phyloP scores from a whole-genome alignment of 2,329 filamentous ascomycete genomes.

The Alternaria alternata region DNA sequence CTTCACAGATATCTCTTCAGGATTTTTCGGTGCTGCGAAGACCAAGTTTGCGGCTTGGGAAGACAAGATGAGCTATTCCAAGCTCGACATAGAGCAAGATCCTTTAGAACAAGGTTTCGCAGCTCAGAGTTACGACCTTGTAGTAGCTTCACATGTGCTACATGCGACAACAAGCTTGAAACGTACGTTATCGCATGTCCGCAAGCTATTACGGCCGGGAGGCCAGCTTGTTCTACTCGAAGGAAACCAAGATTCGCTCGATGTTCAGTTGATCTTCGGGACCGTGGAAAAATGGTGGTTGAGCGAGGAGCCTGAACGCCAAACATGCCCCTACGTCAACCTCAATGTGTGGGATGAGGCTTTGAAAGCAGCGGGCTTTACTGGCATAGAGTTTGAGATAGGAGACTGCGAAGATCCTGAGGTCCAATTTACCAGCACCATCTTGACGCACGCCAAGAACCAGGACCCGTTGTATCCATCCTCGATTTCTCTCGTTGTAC shows the following conservation, averaged over 20 bases:
- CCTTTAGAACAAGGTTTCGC: not conserved
- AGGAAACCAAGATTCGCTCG: not conserved
- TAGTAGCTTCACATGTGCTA: slow-evolving; percentile 4
- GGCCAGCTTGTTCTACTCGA: slow-evolving; percentile 1
- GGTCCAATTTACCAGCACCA: slow-evolving; percentile 2
- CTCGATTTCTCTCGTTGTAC: not conserved
- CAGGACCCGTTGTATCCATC: not conserved
- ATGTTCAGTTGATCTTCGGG: slow-evolving; percentile 2
- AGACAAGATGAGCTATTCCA: not conserved
- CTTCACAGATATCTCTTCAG: slow-evolving; percentile 3
- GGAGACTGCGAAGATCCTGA: slow-evolving; percentile 2
- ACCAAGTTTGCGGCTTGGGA: not conserved
- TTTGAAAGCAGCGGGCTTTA: not conserved
- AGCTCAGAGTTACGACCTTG: slow-evolving; percentile 3
- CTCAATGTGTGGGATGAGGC: not conserved
- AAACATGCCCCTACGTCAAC: not conserved
- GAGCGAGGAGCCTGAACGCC: slow-evolving; percentile 4
- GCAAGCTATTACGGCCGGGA: not conserved
- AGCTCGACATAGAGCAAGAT: slow-evolving; percentile 7
- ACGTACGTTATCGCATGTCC: not conserved
- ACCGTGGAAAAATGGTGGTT: not conserved
- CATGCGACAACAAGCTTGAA: slow-evolving; percentile 3
- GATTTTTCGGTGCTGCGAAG: slow-evolving; percentile 5
- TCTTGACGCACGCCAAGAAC: slow-evolving; percentile 2
- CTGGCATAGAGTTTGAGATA: slow-evolving; percentile 5